Evolutionary conservation across 2,329 filamentous ascomycete genomes (phyloP), one percentile per base, ranked within the genome.

Genomic region (Aaosphaeria arxii): DNA sequence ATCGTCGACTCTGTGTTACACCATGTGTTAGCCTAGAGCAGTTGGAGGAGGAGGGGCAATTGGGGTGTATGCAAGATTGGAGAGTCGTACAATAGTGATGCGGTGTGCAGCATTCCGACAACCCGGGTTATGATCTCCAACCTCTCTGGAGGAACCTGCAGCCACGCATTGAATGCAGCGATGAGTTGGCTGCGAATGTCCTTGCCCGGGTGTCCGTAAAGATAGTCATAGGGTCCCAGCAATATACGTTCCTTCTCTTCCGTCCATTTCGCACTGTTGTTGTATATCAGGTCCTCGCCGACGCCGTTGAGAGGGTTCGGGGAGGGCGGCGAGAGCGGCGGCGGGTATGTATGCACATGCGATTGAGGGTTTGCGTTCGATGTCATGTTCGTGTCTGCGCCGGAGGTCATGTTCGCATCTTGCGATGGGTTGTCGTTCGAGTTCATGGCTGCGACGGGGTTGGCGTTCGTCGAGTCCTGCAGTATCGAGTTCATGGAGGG

Each of bases 101-200:
- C 85, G 36, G 89, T 92, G 71, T 95, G 89, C 42, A 95, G 79
- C 88, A 92, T 92, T 58, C 86, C 87, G 7, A 95, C 83, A 4
- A 91, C 88, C 51, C 82, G 83, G 30, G 86, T 91, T 61, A 95
- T 92, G 51, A 91, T 77, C 39, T 82, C 80, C 48, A 95, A 77
- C 56, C 82, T 84, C 50, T 83, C 79, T 6, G 78, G 67, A 0
- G 89, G 89, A 17, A 95, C 88, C 47, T 87, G 78, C 11, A 95
- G 75, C 85, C 87, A 91, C 44, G 79, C 79, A 65, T 95, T 90
- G 77, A 95, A 95, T 40, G 89, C 86, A 40, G 79, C 81, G 62
- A 95, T 90, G 60, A 92, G 78, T 72, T 89, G 86, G 41, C 85
- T 81, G 56, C 91, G 84, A 64, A 95, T 88, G 70, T 94, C 88